Evolutionary conservation across 352 stramenopile species (phyloP), one percentile per base, ranked within the genome.

Genomic region (Saprolegnia diclina): DNA sequence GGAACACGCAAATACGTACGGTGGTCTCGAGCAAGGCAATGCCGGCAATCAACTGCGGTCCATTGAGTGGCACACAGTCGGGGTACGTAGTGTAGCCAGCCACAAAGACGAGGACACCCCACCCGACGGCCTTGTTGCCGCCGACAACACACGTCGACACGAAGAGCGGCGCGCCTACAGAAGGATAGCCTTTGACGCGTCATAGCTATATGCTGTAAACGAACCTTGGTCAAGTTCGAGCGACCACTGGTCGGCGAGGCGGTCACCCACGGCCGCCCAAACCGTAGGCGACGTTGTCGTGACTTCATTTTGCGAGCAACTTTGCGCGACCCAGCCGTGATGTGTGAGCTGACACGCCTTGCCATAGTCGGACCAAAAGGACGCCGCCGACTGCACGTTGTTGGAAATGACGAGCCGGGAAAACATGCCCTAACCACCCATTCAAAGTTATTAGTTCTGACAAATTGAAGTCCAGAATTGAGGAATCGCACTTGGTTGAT

Each of bases 401-500:
- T 55, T 24, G 21, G 62, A 67, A 11, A 67, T 40, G 16, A 67
- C 50, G 24, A 59, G 32, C 10, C 62, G 45, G 13, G 46, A n/a
- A 57, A 67, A 67, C 62, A 67, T 67, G 62, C 50, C 29, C 29
- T 35, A 35, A n/a, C n/a, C n/a, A n/a, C n/a, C n/a, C n/a, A n/a
- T n/a, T n/a, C n/a, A n/a, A n/a, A n/a, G n/a, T n/a, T n/a, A n/a
- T n/a, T n/a, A n/a, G n/a, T n/a, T n/a, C n/a, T n/a, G n/a, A n/a
- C n/a, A n/a, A n/a, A n/a, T n/a, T n/a, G n/a, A n/a, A n/a, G n/a
- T n/a, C n/a, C n/a, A n/a, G n/a, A n/a, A n/a, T n/a, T n/a, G n/a
- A n/a, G n/a, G n/a, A n/a, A 35, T 35, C 29, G 29, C 10, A 48
- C 42, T n/a, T 48, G 3, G 18, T 48, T 48, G 42, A 48, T 48